Evolutionary conservation across 2,329 filamentous ascomycete species (phyloP).

Genomic region (Blastomyces silverae): DNA sequence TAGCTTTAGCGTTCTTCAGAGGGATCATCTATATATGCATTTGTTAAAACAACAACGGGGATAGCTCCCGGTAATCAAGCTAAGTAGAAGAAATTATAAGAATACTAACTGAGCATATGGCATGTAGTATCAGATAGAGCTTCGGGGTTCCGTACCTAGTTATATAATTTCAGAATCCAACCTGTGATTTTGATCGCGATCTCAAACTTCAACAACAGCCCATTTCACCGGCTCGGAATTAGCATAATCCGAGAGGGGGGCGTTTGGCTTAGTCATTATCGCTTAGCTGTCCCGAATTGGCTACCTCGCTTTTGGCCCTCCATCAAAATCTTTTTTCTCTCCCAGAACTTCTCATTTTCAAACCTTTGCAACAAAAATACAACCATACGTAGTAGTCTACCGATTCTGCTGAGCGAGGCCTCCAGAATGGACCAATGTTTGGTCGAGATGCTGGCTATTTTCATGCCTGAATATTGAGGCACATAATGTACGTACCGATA

Average conservation of each 20-base stretch:
- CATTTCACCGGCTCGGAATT: neutral
- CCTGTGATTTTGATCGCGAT: no score
- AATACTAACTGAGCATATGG: neutral
- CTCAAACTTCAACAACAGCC: no score
- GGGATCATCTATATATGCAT: neutral
- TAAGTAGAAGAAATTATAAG: neutral
- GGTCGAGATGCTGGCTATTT: neutral
- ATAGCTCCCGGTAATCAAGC: neutral
- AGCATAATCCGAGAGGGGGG: neutral
- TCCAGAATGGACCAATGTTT: no score
- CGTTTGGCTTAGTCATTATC: neutral
- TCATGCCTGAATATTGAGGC: constrained; percentile 4
- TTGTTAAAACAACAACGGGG: neutral
- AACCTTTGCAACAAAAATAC: neutral
- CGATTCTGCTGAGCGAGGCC: neutral
- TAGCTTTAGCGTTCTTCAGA: neutral
- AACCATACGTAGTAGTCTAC: neutral
- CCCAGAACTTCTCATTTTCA: neutral
- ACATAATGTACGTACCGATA: neutral
- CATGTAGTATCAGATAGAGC: neutral
- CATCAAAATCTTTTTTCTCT: neutral
- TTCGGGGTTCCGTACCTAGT: no score
- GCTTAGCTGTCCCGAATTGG: constrained; percentile 10
- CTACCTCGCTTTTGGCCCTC: neutral
- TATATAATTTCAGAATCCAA: no score